Evolutionary conservation across 805 yeast species (phyloP).

Genomic region (Huiozyma sinensis): DNA sequence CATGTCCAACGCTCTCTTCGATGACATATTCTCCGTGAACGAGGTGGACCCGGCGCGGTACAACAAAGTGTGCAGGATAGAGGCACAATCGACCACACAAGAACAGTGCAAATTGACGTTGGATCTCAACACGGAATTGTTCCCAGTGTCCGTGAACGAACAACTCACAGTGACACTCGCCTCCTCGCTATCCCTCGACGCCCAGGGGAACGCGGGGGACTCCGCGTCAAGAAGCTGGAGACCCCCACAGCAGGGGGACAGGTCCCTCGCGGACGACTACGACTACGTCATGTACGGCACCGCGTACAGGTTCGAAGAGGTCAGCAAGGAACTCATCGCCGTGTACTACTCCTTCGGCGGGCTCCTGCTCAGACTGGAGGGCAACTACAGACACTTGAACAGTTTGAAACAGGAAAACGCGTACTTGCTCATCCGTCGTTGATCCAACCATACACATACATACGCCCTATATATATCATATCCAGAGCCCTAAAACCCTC

Average conservation of each 20-base stretch:
- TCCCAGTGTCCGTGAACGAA: slow-evolving; percentile 70
- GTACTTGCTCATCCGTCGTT: slow-evolving; percentile 73
- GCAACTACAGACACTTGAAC: slow-evolving; percentile 82
- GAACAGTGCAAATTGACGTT: slow-evolving; percentile 67
- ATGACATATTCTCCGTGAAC: slow-evolving; percentile 80
- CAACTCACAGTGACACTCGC: slow-evolving; percentile 81
- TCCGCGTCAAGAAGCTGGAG: slow-evolving; percentile 32
- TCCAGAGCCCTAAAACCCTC: neutral
- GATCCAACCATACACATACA: slow-evolving; percentile 2
- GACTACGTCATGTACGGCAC: slow-evolving; percentile 98
- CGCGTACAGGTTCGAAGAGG: slow-evolving; percentile 92
- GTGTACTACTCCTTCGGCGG: slow-evolving; percentile 97
- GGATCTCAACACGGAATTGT: slow-evolving; percentile 85
- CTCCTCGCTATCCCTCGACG: slow-evolving; percentile 52
- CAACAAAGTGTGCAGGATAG: slow-evolving; percentile 82
- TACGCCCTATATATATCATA: neutral
- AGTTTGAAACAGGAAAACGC: slow-evolving; percentile 89
- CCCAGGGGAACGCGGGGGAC: slow-evolving; percentile 34
- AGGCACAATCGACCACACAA: slow-evolving; percentile 71
- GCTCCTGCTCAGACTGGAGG: slow-evolving; percentile 83
- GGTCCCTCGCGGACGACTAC: slow-evolving; percentile 88
- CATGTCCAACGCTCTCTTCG: slow-evolving; percentile 74
- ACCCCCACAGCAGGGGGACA: slow-evolving; percentile 68
- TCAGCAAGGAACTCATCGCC: slow-evolving; percentile 52
- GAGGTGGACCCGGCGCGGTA: slow-evolving; percentile 82